Conservation (phyloP, 2,329 filamentous ascomycete species). For the Alternaria sp. region DNA sequence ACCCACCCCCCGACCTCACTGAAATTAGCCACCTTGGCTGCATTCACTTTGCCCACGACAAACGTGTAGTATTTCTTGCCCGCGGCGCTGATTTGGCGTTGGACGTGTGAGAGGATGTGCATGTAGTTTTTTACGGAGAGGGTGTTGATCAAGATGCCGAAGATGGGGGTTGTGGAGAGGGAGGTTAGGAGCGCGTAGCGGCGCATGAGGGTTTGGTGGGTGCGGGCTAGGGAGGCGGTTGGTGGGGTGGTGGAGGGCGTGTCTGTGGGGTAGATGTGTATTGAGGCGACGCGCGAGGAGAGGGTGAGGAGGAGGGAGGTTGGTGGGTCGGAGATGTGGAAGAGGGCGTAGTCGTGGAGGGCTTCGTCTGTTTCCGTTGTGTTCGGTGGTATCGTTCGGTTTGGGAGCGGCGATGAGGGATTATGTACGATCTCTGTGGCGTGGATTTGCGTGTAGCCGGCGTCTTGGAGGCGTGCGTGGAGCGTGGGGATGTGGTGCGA, state of each 20-base stretch:
- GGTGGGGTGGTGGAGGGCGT: conserved; percentile 9
- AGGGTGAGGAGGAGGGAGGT: conserved; percentile 85
- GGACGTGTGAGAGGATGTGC: conserved; percentile 75
- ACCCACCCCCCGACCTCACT: conserved; percentile 96
- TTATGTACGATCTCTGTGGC: conserved; percentile 77
- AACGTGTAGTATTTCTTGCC: conserved; percentile 97
- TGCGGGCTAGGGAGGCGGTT: conserved; percentile 56
- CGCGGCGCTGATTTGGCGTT: conserved; percentile 72
- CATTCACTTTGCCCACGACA: conserved; percentile 94
- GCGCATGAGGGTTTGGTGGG: conserved; percentile 71
- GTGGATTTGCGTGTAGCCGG: conserved; percentile 74
- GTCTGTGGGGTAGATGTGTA: conserved; percentile 76
- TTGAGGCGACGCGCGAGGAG: conserved; percentile 76
- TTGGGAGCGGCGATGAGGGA: conserved; percentile 81
- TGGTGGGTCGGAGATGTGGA: conserved; percentile 83
- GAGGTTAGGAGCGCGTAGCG: conserved; percentile 87
- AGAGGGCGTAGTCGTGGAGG: conserved; percentile 74
- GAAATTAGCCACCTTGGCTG: conserved; percentile 96
- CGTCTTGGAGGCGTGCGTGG: conserved; percentile 58
- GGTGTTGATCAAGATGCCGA: conserved; percentile 95
- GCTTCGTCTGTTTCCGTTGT: conserved; percentile 53
- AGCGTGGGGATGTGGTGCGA: conserved; percentile 73
- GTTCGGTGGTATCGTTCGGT: conserved; percentile 70
- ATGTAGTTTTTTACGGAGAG: conserved; percentile 92
- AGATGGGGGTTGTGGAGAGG: conserved; percentile 79